Evolutionary conservation across 106 monocot genomes (phyloP).

Genomic region (Narthecium ossifragum): DNA sequence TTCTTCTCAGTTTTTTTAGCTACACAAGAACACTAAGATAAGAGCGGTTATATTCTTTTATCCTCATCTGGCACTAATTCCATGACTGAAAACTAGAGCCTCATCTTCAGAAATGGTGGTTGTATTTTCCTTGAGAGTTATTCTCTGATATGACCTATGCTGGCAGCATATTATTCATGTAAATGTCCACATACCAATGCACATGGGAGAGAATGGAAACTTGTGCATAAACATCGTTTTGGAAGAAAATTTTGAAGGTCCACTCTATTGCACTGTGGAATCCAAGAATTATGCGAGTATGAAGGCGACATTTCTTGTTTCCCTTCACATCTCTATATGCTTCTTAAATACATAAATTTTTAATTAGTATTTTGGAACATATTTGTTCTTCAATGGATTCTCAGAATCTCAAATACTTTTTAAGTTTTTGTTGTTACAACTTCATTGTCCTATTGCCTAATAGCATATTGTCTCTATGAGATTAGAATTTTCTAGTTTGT

Average conservation of each 20-base stretch:
- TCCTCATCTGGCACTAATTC: background rate
- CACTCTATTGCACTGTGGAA: too few relatives aligned
- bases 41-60: background rate
- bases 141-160: too few relatives aligned
- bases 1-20: background rate
- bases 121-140: too few relatives aligned
- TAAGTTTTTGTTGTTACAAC: too few relatives aligned
- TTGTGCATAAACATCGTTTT: too few relatives aligned
- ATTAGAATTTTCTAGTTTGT: background rate
- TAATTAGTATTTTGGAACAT: background rate
- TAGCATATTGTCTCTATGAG: background rate
- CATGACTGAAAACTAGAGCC: background rate
- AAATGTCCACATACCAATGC: too few relatives aligned
- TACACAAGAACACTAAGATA: background rate
- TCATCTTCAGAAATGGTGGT: background rate
- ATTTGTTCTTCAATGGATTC: background rate
- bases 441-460: background rate
- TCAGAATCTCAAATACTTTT: background rate
- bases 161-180: too few relatives aligned
- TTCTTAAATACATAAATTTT: background rate
- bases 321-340: too few relatives aligned
- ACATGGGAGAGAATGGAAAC: too few relatives aligned
- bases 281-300: too few relatives aligned
- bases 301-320: too few relatives aligned
- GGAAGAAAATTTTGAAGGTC: too few relatives aligned